Evolutionary conservation across 192 early-diverging fungal species (phyloP).

Genomic region (Coemansia sp.): DNA sequence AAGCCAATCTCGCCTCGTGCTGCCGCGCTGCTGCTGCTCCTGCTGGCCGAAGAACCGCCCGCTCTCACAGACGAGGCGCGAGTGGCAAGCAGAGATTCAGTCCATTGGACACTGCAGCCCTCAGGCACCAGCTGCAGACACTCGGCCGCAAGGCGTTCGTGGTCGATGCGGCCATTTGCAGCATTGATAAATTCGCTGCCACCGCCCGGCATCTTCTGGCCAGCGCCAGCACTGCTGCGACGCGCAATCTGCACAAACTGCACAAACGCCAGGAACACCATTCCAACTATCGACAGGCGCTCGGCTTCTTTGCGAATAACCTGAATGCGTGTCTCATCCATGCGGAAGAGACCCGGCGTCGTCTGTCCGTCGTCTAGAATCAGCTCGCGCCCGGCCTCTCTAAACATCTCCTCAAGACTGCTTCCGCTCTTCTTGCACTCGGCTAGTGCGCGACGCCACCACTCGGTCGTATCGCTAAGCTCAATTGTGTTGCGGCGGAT

Average conservation of each 20-base stretch:
- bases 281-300: conserved; percentile 41
- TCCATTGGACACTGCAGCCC: conserved; percentile 44
- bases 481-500: conserved; percentile 28
- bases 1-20: conserved; percentile 34
- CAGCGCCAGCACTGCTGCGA: conserved; percentile 16
- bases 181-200: conserved; percentile 22
- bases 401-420: conserved; percentile 35
- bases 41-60: neutral
- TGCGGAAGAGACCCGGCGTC: conserved; percentile 42
- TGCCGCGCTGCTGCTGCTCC: neutral
- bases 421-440: conserved; percentile 12
- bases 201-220: neutral
- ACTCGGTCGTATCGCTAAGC: conserved; percentile 33
- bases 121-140: conserved; percentile 49
- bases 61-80: conserved; percentile 11
- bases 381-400: conserved; percentile 34
- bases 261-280: conserved; percentile 41
- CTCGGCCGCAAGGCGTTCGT: conserved; percentile 35
- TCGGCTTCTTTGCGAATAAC: conserved; percentile 40
- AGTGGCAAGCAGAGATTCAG: conserved; percentile 26
- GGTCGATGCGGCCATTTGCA: conserved; percentile 34
- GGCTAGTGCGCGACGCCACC: conserved; percentile 39
- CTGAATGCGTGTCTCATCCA: conserved; percentile 50
- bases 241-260: conserved; percentile 42
- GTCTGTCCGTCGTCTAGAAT: conserved; percentile 42